Evolutionary conservation across 345 rosid species (phyloP).

Genomic region (Citrus cavaleriei): DNA sequence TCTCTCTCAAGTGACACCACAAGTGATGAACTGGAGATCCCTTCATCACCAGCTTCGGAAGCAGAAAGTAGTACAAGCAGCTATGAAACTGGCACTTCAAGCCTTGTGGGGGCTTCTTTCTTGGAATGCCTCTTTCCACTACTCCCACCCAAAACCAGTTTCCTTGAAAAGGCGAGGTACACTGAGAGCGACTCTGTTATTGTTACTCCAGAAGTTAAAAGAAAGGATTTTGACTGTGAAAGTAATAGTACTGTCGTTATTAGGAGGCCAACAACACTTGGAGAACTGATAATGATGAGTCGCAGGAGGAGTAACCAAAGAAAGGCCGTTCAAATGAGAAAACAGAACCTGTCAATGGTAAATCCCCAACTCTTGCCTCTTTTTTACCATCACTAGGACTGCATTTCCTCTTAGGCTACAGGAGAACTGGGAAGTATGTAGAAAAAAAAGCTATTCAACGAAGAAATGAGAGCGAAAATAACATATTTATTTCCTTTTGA

Average conservation of each 20-base stretch:
- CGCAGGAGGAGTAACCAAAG: conserved; percentile 65
- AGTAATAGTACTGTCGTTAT: conserved; percentile 20
- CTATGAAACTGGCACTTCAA: conserved; percentile 57
- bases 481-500: neutral
- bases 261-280: conserved; percentile 63
- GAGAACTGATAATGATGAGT: conserved; percentile 83
- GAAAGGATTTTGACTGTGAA: conserved; percentile 14
- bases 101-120: conserved; percentile 69
- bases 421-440: neutral
- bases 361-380: conserved; percentile 13
- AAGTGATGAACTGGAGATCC: conserved; percentile 23
- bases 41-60: conserved; percentile 58
- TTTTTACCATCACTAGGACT: conserved; percentile 3
- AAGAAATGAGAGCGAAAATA: neutral
- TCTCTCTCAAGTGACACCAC: conserved; percentile 20
- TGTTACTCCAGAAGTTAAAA: conserved; percentile 16
- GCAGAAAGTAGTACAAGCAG: conserved; percentile 63
- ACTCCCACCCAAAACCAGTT: conserved; percentile 43
- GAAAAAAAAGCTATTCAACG: neutral
- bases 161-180: conserved; percentile 29
- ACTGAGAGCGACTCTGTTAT: conserved; percentile 19
- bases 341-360: conserved; percentile 58
- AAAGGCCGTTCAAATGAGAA: conserved; percentile 54
- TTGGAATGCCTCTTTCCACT: conserved; percentile 85
- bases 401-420: neutral